These are phyloP conservation scores for Psilocybe subaeruginosa DNA, from an alignment of 768 basidiomycete species.

Conservation along the genomic window DNA sequence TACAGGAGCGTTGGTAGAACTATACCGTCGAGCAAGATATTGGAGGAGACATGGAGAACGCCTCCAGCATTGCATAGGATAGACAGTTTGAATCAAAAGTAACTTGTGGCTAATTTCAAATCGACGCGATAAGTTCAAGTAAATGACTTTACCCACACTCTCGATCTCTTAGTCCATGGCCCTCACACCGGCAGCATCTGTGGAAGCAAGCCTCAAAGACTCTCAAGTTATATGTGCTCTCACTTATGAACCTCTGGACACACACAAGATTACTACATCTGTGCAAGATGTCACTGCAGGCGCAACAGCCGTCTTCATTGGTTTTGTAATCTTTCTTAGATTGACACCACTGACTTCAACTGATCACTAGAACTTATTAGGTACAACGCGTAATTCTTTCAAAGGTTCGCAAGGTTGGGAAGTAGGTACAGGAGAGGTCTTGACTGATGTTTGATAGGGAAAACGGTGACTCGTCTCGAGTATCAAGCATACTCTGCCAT, in stretches of 20 bases:
- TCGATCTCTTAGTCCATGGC: conserved; percentile 11
- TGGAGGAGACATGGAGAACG: conserved; percentile 2
- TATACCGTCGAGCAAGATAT: neutral
- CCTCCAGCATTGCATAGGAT: conserved; percentile 23
- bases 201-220: conserved; percentile 43
- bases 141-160: neutral
- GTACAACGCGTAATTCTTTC: conserved; percentile 84
- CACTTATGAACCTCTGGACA: conserved; percentile 61
- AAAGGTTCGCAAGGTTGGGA: conserved; percentile 50
- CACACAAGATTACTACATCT: conserved; percentile 57
- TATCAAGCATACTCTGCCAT: conserved; percentile 85
- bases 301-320: conserved; percentile 77
- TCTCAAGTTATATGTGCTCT: conserved; percentile 57
- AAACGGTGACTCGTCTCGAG: conserved; percentile 70
- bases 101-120: neutral
- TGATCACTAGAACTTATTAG: conserved; percentile 23
- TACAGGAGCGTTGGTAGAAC: conserved; percentile 28
- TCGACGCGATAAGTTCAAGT: neutral
- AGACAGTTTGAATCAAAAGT: neutral
- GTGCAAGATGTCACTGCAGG: conserved; percentile 70
- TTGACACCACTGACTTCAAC: neutral
- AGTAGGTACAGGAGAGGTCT: neutral
- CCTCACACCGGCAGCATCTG: conserved; percentile 39
- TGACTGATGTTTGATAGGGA: conserved; percentile 44
- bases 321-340: conserved; percentile 29